Evolutionary conservation across 2,329 filamentous ascomycete genomes (phyloP).

Genomic region (Dothidotthia symphoricarpi): DNA sequence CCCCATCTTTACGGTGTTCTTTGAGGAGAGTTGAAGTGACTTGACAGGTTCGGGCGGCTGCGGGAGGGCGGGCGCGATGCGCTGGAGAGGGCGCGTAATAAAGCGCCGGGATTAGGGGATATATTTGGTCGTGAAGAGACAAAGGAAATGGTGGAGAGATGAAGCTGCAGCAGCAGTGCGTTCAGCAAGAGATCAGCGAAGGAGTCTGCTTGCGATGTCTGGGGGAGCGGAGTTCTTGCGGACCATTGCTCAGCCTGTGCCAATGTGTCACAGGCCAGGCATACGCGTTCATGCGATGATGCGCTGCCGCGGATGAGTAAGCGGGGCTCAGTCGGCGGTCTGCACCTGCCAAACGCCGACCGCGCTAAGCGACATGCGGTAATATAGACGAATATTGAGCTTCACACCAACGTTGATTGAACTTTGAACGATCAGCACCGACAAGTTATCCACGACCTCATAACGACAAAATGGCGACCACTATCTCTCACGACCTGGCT

Average conservation of each 20-base stretch:
- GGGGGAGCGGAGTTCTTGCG: too few relatives aligned
- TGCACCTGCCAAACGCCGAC: slow-evolving; percentile 19
- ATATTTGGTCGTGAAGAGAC: slow-evolving; percentile 5
- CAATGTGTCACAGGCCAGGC: too few relatives aligned
- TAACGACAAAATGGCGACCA: slow-evolving; percentile 49
- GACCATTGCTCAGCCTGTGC: too few relatives aligned
- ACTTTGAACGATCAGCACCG: slow-evolving; percentile 18
- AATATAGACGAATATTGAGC: slow-evolving; percentile 24
- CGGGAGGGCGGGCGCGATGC: slow-evolving; percentile 13
- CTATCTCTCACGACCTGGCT: slow-evolving; percentile 84
- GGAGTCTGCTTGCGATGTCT: neutral
- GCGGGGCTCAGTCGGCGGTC: slow-evolving; percentile 8
- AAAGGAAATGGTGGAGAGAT: slow-evolving; percentile 10
- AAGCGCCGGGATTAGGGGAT: too few relatives aligned
- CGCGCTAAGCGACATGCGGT: slow-evolving; percentile 27
- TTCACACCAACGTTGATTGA: slow-evolving; percentile 21
- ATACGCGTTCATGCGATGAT: too few relatives aligned
- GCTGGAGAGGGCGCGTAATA: slow-evolving; percentile 6
- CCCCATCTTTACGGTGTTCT: slow-evolving; percentile 56
- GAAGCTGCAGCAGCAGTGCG: slow-evolving; percentile 6
- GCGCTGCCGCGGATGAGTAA: neutral
- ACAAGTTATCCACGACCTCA: slow-evolving; percentile 29
- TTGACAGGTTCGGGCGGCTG: slow-evolving; percentile 12
- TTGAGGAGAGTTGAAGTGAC: too few relatives aligned
- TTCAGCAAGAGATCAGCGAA: slow-evolving; percentile 4